phyloP scores from a whole-genome alignment of 2,329 filamentous ascomycete genomes.

The Arthrobotrys iridis region DNA sequence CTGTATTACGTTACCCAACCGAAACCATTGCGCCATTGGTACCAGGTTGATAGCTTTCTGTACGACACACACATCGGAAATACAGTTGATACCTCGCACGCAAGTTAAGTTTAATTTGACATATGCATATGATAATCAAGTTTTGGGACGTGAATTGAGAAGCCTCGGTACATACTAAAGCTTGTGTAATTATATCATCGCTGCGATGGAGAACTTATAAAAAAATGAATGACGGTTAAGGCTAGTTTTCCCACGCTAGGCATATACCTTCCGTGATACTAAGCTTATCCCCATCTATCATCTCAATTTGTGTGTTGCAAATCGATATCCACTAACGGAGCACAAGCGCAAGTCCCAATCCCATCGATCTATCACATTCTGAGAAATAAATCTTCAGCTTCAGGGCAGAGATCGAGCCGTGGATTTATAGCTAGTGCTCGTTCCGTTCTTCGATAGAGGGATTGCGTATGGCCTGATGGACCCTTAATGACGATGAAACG shows the following conservation, averaged over 20 bases:
- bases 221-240: slow-evolving; percentile 6
- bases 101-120: slow-evolving; percentile 32
- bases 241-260: slow-evolving; percentile 2
- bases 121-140: slow-evolving; percentile 26
- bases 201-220: neutral
- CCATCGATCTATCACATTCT: slow-evolving; percentile 50
- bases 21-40: slow-evolving; percentile 53
- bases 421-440: slow-evolving; percentile 30
- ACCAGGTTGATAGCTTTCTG: slow-evolving; percentile 50
- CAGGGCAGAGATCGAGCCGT: neutral
- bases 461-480: slow-evolving; percentile 44
- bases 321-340: slow-evolving; percentile 11
- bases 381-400: slow-evolving; percentile 44
- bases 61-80: slow-evolving; percentile 46
- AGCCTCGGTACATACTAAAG: slow-evolving; percentile 13
- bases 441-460: slow-evolving; percentile 49
- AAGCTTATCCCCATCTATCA: slow-evolving; percentile 9
- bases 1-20: slow-evolving; percentile 52
- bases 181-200: slow-evolving; percentile 23
- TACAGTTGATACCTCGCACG: slow-evolving; percentile 18
- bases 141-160: neutral
- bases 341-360: slow-evolving; percentile 33
- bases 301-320: slow-evolving; percentile 28
- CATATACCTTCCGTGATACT: slow-evolving; percentile 31
- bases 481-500: slow-evolving; percentile 54